Percentiles rank a stretch among this genome's conserved stretches.
Conservation (phyloP, 768 basidiomycete species). For the Pisolithus albus region DNA sequence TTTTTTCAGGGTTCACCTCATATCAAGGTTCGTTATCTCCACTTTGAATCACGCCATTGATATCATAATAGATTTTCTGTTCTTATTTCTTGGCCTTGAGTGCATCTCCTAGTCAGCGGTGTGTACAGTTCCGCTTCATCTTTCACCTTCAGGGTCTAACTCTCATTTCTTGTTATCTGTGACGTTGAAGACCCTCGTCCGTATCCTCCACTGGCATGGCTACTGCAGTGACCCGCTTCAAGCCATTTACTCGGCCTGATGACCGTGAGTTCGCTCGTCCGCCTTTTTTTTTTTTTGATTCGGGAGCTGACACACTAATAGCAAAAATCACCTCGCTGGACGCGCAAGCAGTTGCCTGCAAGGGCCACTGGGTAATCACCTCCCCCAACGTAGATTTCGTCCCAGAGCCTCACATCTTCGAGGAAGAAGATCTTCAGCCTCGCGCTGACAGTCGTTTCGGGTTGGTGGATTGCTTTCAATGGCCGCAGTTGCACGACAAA, state of each 20-base stretch:
- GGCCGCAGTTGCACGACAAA: not conserved
- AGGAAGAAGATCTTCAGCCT: not conserved
- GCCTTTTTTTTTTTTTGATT: not conserved
- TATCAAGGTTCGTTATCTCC: too few relatives aligned
- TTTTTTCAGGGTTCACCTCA: not conserved
- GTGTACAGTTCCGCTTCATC: too few relatives aligned
- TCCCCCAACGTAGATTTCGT: constrained; percentile 5
- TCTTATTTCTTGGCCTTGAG: too few relatives aligned
- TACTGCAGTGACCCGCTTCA: too few relatives aligned
- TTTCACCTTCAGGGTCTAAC: too few relatives aligned
- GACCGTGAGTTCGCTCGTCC: not conserved
- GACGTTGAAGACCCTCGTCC: too few relatives aligned
- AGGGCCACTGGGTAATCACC: not conserved
- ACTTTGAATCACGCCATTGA: too few relatives aligned
- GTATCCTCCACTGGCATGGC: too few relatives aligned
- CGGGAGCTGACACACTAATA: not conserved
- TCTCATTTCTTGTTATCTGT: too few relatives aligned
- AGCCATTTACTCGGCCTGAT: not conserved
- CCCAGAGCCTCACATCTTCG: constrained; percentile 1
- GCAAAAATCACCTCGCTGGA: not conserved
- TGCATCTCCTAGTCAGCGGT: too few relatives aligned
- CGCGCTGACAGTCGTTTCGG: not conserved
- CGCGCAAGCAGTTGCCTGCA: not conserved
- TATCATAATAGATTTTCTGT: too few relatives aligned
- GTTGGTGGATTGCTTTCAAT: constrained; percentile 1